A percentile compares a stretch with the other conserved stretches of the same genome.
phyloP scores from a whole-genome alignment of 2,329 filamentous ascomycete species.

The Nothophaeocryptopus gaeumannii region DNA sequence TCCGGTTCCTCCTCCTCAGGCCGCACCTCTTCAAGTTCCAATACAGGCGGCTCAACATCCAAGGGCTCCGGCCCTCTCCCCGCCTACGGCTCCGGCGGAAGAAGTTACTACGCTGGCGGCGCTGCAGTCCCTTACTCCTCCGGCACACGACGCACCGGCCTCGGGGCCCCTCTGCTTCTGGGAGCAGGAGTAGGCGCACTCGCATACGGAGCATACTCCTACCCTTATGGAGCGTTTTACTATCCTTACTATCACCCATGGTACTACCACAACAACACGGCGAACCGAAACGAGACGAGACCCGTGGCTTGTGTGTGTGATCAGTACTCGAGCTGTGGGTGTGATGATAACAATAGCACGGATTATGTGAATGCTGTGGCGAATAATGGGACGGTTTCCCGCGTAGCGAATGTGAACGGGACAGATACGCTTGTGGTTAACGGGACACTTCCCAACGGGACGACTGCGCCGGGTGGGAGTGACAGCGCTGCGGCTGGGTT shows the following conservation, averaged over 20 bases:
- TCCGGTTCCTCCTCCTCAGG: slow-evolving; percentile 17
- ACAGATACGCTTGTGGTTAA: slow-evolving; percentile 64
- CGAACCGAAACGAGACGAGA: slow-evolving; percentile 55
- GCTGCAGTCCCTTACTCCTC: slow-evolving; percentile 61
- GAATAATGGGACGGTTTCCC: slow-evolving; percentile 61
- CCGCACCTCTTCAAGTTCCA: slow-evolving; percentile 19
- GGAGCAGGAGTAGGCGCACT: slow-evolving; percentile 46
- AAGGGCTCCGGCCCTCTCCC: slow-evolving; percentile 59
- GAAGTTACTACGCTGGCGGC: slow-evolving; percentile 64
- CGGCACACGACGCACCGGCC: slow-evolving; percentile 48
- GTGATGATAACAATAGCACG: slow-evolving; percentile 63
- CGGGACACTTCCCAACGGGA: slow-evolving; percentile 62
- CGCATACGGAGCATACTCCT: slow-evolving; percentile 42
- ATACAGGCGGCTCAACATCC: slow-evolving; percentile 42
- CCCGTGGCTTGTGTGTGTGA: slow-evolving; percentile 63
- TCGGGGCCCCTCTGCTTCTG: slow-evolving; percentile 48
- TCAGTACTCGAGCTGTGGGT: slow-evolving; percentile 58
- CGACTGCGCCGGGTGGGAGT: slow-evolving; percentile 41
- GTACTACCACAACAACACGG: slow-evolving; percentile 48
- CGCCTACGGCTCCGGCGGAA: slow-evolving; percentile 56
- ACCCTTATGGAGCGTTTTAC: slow-evolving; percentile 62
- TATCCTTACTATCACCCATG: slow-evolving; percentile 61
- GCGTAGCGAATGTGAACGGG: slow-evolving; percentile 61
- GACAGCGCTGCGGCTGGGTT: slow-evolving; percentile 24
- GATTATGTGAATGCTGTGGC: slow-evolving; percentile 57